Percentiles rank a stretch among this genome's conserved stretches.
phyloP scores from a whole-genome alignment of 768 basidiomycete species.

The Epithele typhae region DNA sequence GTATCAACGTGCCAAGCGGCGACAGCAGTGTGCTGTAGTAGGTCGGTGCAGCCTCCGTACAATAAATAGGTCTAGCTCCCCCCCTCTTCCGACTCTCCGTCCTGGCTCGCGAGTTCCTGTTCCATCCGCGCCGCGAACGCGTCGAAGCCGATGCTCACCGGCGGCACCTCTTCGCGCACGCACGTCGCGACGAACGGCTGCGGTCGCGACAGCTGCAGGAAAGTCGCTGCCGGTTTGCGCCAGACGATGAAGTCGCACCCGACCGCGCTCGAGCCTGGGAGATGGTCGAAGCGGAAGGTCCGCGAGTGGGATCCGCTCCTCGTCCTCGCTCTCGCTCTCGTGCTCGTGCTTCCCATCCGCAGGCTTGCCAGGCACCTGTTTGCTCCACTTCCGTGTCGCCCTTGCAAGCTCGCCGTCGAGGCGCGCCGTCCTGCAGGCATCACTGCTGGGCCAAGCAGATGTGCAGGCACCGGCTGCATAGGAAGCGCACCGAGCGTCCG shows the following conservation, averaged over 20 bases:
- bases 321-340: conserved; percentile 12
- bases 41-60: neutral
- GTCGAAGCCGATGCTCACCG: conserved; percentile 15
- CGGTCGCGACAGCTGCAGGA: conserved; percentile 15
- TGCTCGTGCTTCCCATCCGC: conserved; percentile 13
- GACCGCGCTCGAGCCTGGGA: neutral
- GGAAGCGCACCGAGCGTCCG: neutral
- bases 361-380: conserved; percentile 23
- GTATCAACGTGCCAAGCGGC: too few relatives aligned
- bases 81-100: conserved; percentile 10
- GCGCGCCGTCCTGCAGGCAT: neutral
- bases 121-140: conserved; percentile 14
- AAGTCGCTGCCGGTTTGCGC: conserved; percentile 10
- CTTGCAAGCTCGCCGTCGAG: neutral
- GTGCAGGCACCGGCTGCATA: neutral
- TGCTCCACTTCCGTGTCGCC: conserved; percentile 24
- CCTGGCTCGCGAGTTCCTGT: conserved; percentile 14
- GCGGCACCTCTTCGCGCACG: conserved; percentile 3
- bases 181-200: conserved; percentile 10
- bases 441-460: too few relatives aligned
- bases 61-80: neutral
- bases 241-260: conserved; percentile 2
- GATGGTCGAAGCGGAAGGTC: conserved; percentile 13
- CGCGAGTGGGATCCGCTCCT: conserved; percentile 21
- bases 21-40: too few relatives aligned